These are phyloP conservation scores for Hordeum marinum DNA, from an alignment of 176 grass and related monocot genomes.

Conservation along the genomic window DNA sequence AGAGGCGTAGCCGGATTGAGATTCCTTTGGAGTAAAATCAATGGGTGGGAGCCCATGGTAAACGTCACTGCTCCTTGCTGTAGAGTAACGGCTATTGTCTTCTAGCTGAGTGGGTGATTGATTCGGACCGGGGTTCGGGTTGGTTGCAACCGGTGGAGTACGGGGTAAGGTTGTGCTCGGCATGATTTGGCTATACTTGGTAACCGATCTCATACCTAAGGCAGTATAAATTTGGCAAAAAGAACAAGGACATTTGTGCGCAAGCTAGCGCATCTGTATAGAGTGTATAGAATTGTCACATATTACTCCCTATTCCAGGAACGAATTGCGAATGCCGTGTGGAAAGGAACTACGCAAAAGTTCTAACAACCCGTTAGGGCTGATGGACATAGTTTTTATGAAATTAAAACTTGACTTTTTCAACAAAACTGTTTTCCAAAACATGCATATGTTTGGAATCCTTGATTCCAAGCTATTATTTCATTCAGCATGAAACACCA, in stretches of 20 bases:
- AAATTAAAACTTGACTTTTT: background rate
- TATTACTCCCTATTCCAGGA: background rate
- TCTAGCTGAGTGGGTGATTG: background rate
- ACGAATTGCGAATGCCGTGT: background rate
- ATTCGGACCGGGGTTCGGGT: background rate
- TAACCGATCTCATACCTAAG: background rate
- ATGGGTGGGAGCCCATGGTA: background rate
- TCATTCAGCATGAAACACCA: background rate
- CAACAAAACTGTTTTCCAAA: background rate
- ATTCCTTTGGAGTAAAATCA: background rate
- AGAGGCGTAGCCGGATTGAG: background rate
- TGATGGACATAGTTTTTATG: background rate
- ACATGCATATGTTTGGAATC: background rate
- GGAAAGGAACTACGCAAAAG: background rate
- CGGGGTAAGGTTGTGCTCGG: background rate
- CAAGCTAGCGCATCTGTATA: background rate
- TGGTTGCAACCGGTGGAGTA: background rate
- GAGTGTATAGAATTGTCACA: background rate
- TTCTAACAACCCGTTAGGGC: background rate
- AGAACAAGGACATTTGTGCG: background rate
- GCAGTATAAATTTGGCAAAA: background rate
- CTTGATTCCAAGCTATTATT: background rate
- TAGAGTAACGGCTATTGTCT: background rate
- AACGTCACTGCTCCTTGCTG: background rate
- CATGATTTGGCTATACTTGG: background rate